phyloP scores from a whole-genome alignment of 2,329 filamentous ascomycete species.

The Didymella pomorum region DNA sequence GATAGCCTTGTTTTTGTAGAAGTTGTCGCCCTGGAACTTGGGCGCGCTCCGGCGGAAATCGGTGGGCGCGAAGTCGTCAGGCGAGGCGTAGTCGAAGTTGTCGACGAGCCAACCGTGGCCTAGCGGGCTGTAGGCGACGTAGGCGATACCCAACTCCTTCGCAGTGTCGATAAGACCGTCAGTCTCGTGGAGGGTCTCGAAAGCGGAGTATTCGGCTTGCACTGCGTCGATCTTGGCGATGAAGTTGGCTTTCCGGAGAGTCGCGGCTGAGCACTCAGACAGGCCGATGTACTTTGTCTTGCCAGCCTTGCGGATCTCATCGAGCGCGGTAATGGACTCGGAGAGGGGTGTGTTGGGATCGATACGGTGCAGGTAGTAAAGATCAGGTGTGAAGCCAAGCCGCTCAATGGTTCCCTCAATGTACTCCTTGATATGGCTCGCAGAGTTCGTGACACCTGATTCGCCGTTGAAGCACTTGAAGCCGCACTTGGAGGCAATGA shows the following conservation, averaged over 20 bases:
- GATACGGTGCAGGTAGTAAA: slow-evolving; percentile 54
- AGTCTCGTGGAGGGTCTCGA: slow-evolving; percentile 55
- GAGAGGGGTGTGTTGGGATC: slow-evolving; percentile 50
- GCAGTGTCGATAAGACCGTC: slow-evolving; percentile 45
- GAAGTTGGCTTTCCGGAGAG: slow-evolving; percentile 57
- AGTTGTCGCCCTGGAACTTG: slow-evolving; percentile 52
- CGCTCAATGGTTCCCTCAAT: slow-evolving; percentile 51
- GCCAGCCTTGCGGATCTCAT: slow-evolving; percentile 48
- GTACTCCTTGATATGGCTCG: slow-evolving; percentile 50
- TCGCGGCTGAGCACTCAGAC: slow-evolving; percentile 53
- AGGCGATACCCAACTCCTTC: slow-evolving; percentile 50
- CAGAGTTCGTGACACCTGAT: slow-evolving; percentile 48
- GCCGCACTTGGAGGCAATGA: slow-evolving; percentile 40
- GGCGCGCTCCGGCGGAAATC: slow-evolving; percentile 50
- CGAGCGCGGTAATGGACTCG: slow-evolving; percentile 58
- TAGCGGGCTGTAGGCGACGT: slow-evolving; percentile 47
- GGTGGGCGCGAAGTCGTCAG: slow-evolving; percentile 54
- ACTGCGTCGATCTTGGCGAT: slow-evolving; percentile 57
- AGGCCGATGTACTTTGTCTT: slow-evolving; percentile 61
- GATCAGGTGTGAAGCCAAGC: slow-evolving; percentile 50
- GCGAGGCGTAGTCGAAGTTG: slow-evolving; percentile 35
- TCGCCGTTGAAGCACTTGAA: slow-evolving; percentile 48
- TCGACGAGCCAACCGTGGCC: slow-evolving; percentile 41
- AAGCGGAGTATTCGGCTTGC: slow-evolving; percentile 61
- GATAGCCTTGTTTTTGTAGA: slow-evolving; percentile 42